Conservation (phyloP, 1,139 yeast genomes). For the Arxiozyma slooffiae region DNA sequence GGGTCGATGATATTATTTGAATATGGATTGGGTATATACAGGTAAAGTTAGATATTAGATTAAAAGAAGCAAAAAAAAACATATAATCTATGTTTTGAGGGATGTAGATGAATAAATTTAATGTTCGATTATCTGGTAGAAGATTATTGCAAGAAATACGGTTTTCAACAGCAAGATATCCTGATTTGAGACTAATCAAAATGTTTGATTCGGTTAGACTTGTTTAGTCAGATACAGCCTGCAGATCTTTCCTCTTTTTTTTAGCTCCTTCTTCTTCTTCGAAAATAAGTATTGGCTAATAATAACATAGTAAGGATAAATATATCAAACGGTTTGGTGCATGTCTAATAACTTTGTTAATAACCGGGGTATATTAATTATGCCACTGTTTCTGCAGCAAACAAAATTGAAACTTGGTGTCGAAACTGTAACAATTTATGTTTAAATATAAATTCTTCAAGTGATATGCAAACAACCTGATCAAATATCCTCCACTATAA, state of each 20-base stretch:
- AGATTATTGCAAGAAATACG: not conserved
- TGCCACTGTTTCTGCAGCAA: conserved; percentile 47
- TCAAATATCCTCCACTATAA: conserved; percentile 39
- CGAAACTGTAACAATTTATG: conserved; percentile 17
- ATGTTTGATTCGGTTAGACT: not conserved
- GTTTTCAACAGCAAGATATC: not conserved
- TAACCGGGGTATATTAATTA: conserved; percentile 60
- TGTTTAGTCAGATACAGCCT: not conserved
- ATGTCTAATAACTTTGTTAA: conserved; percentile 22
- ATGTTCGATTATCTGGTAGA: not conserved
- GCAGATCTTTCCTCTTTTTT: not conserved
- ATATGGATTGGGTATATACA: not conserved
- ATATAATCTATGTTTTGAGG: too few species aligned
- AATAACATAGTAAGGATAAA: not conserved
- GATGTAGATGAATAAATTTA: not conserved
- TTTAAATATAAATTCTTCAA: conserved; percentile 18
- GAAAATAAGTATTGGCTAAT: not conserved
- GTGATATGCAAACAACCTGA: conserved; percentile 25
- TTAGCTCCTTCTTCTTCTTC: too few species aligned
- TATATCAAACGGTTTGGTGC: not conserved
- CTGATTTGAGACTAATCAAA: not conserved
- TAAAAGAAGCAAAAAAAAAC: too few species aligned
- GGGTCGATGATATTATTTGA: not conserved
- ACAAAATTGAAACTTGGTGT: conserved; percentile 46
- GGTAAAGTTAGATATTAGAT: not conserved